phyloP scores from a whole-genome alignment of 768 basidiomycete species.

The Tremella mesenterica region DNA sequence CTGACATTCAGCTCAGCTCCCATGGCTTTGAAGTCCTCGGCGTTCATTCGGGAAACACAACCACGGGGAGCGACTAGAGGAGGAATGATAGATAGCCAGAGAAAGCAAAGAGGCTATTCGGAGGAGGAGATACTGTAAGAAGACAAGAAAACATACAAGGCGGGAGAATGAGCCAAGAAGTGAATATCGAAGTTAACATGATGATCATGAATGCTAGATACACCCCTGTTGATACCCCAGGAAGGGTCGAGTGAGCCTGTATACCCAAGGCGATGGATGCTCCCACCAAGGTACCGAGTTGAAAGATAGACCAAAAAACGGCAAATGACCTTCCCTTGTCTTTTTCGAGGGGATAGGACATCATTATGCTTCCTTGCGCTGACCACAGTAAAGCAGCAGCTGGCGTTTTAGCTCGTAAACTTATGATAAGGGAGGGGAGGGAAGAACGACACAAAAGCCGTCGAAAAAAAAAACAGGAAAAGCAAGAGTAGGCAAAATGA shows the following conservation, averaged over 20 bases:
- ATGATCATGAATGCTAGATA: constrained; percentile 48
- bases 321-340: constrained; percentile 53
- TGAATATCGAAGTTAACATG: constrained; percentile 48
- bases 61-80: too few relatives aligned
- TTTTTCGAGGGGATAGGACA: constrained; percentile 54
- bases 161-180: constrained; percentile 45
- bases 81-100: too few relatives aligned
- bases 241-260: constrained; percentile 46
- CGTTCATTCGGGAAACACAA: background rate
- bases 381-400: constrained; percentile 53
- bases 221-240: constrained; percentile 45
- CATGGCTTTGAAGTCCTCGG: background rate
- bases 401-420: background rate
- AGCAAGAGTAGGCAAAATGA: background rate
- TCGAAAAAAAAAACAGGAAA: constrained; percentile 1
- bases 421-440: background rate
- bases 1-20: constrained; percentile 1
- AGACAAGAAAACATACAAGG: constrained; percentile 37
- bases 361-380: constrained; percentile 50
- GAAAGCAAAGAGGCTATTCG: too few relatives aligned
- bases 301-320: constrained; percentile 53
- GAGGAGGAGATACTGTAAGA: background rate
- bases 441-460: background rate
- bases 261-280: constrained; percentile 63
- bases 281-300: constrained; percentile 61